Evolutionary conservation across 2,329 filamentous ascomycete genomes (phyloP), one percentile per base, ranked within the genome.

Genomic region (Sarocladium brachiariae): DNA sequence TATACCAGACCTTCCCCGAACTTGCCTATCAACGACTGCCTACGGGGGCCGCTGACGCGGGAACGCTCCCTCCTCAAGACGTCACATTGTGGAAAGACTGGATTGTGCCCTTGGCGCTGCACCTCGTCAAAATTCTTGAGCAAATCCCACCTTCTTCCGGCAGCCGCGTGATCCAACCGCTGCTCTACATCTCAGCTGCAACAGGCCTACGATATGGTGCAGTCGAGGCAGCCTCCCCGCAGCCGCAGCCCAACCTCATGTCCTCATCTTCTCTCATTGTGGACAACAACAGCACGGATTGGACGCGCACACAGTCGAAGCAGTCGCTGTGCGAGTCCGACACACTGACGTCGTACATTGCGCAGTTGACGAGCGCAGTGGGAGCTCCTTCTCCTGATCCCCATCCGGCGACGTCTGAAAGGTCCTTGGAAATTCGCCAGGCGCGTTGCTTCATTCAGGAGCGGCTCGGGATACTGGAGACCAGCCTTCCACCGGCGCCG

Each of bases 391-490:
- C 11, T 39, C 37, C 13, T 16, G 13, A 23, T 39, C 39, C 19
- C 39, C n/a, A 27, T 43, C 23, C 37, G 6, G 37, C 6, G 37
- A n/a, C 14, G 35, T 39, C 35, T 8, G 39, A 43, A 19, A 3
- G 65, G 49, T 64, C 63, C 0, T 55, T 72, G 1, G 67, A 71
- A 14, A 65, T 66, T 1, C 66, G 64, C 11, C 64, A 63, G 19
- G 69, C 70, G 2, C 65, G 70, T 2, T 60, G 63, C 14, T 69
- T 71, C 49, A 58, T 72, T 19, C 67, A 70, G 59, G 60, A 61
- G 1, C 56, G 70, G 2, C 57, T 72, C 2, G 62, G 64, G 4
- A 63, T 68, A 18, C 45, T 72, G 23, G 70, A 72, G 54, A 61
- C 64, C 11, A 69, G 56, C 16, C 52, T 72, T 5, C 70, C 69